These are phyloP conservation scores for Vigna reflexopilosa DNA, from an alignment of 306 rosid species.

Conservation along the genomic window DNA sequence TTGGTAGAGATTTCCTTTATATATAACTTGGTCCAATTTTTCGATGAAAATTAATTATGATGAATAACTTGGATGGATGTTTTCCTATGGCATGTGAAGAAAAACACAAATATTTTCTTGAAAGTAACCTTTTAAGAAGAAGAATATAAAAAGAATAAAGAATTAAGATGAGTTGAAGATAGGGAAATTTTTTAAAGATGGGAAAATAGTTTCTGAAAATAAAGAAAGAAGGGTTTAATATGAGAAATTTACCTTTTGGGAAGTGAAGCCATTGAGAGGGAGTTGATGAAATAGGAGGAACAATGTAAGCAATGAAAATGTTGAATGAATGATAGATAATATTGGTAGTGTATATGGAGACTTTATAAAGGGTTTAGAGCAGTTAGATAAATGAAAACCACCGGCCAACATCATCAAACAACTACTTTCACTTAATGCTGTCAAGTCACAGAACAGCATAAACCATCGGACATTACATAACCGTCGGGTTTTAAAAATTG, in stretches of 20 bases:
- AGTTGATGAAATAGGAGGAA: constrained; percentile 12
- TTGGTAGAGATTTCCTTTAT: too few species aligned
- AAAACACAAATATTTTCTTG: too few species aligned
- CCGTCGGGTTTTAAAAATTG: too few species aligned
- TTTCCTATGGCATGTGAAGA: too few species aligned
- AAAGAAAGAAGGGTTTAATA: background rate
- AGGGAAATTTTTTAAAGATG: too few species aligned
- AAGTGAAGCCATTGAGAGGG: constrained; percentile 38
- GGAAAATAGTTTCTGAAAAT: background rate
- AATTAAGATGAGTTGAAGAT: too few species aligned
- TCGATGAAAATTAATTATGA: too few species aligned
- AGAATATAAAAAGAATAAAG: too few species aligned
- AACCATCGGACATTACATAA: background rate
- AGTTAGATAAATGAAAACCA: constrained; percentile 18
- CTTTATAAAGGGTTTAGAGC: constrained; percentile 1
- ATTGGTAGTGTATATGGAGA: background rate
- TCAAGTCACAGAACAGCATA: background rate
- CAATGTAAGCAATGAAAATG: background rate
- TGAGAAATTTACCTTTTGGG: constrained; percentile 38
- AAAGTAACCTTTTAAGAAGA: too few species aligned
- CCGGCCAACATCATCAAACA: constrained; percentile 3
- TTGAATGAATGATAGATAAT: background rate
- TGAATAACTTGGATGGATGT: too few species aligned
- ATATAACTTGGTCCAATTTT: too few species aligned
- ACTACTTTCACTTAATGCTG: constrained; percentile 33